Percentiles rank a stretch among this genome's conserved stretches.
These are phyloP conservation scores for Fusarium irregulare DNA, from an alignment of 2,329 filamentous ascomycete genomes.

Conservation along the genomic window DNA sequence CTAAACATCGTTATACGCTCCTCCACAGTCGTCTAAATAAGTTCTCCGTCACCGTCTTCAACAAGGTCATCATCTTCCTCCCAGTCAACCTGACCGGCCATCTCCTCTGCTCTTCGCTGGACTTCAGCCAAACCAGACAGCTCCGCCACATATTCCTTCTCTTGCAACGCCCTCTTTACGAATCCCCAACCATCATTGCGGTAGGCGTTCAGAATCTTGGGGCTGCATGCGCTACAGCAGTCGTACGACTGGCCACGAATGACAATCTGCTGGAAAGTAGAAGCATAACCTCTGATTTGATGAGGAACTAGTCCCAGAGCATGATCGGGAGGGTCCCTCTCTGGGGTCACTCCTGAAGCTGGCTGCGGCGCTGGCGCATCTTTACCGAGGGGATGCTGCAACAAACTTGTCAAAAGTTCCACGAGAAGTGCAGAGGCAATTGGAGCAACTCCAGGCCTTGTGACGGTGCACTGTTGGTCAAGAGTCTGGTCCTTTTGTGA, in stretches of 20 bases:
- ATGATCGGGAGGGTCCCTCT: constrained; percentile 67
- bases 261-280: constrained; percentile 77
- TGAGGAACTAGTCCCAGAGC: constrained; percentile 79
- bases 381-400: constrained; percentile 84
- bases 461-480: constrained; percentile 98
- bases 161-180: constrained; percentile 77
- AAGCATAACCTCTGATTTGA: constrained; percentile 81
- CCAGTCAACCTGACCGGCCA: constrained; percentile 68
- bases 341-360: constrained; percentile 56
- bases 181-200: constrained; percentile 78
- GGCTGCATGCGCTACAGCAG: constrained; percentile 83
- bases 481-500: constrained; percentile 94
- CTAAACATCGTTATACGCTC: background rate
- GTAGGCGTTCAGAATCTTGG: constrained; percentile 75
- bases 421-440: constrained; percentile 93
- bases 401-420: constrained; percentile 85
- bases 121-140: constrained; percentile 79
- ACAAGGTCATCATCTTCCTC: constrained; percentile 65
- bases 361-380: constrained; percentile 68
- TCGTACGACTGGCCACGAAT: constrained; percentile 82
- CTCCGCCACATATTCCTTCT: constrained; percentile 83
- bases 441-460: constrained; percentile 88
- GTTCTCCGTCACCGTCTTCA: constrained; percentile 28
- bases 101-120: constrained; percentile 67
- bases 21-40: constrained; percentile 18